Conservation (phyloP, 805 yeast species). For the Deakozyma indianensis region DNA sequence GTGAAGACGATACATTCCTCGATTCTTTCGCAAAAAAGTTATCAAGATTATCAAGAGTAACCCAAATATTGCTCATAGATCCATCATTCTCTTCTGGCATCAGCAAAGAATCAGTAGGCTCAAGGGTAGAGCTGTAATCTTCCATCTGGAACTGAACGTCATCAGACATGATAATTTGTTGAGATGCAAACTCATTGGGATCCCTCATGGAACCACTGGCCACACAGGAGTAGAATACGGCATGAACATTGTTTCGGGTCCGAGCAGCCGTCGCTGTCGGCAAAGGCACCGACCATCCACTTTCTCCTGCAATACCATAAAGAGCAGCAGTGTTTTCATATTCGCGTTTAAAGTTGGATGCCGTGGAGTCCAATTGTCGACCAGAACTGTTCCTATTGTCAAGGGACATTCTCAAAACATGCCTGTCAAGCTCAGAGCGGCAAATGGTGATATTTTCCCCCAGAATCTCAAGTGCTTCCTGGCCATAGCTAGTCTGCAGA, state of each 20-base stretch:
- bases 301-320: conserved; percentile 88
- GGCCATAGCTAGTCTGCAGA: conserved; percentile 71
- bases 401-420: conserved; percentile 78
- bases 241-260: conserved; percentile 86
- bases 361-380: conserved; percentile 31
- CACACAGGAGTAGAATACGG: conserved; percentile 80
- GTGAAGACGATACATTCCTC: conserved; percentile 12
- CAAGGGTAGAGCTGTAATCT: conserved; percentile 28
- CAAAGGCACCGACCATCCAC: conserved; percentile 97
- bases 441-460: conserved; percentile 78
- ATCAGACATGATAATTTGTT: conserved; percentile 6
- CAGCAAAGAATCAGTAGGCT: conserved; percentile 30
- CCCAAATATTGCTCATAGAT: conserved; percentile 81
- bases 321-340: conserved; percentile 77
- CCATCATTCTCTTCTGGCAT: conserved; percentile 41
- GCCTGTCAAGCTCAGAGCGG: conserved; percentile 82
- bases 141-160: conserved; percentile 41
- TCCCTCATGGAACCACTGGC: conserved; percentile 12
- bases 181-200: background rate
- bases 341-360: conserved; percentile 31
- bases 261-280: conserved; percentile 82
- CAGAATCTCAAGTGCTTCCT: conserved; percentile 75
- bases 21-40: conserved; percentile 67
- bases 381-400: conserved; percentile 40
- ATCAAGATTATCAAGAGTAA: conserved; percentile 78